Percentiles rank a stretch among this genome's conserved stretches.
Evolutionary conservation across 495 filamentous ascomycete species (phyloP).

Genomic region (Penicillium riverlandense): DNA sequence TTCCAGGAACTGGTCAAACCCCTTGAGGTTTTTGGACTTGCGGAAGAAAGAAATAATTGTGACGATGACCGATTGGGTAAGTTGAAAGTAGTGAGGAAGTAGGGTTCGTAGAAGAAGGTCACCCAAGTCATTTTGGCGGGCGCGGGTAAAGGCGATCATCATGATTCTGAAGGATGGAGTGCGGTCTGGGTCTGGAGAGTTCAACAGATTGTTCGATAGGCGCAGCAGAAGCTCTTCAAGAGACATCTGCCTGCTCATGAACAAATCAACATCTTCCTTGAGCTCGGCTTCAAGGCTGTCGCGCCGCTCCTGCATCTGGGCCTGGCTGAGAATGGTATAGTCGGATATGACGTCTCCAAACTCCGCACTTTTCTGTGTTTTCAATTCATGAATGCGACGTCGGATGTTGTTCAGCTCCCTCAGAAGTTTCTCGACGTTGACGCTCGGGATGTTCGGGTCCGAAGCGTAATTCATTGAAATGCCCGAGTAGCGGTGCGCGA

Average conservation of each 20-base stretch:
- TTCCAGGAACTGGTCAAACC: constrained; percentile 35
- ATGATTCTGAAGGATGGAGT: constrained; percentile 23
- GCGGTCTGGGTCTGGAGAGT: constrained; percentile 31
- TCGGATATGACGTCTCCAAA: constrained; percentile 25
- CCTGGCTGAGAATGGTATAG: constrained; percentile 5
- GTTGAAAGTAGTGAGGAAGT: constrained; percentile 30
- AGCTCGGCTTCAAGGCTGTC: constrained; percentile 23
- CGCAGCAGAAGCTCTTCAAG: constrained; percentile 30
- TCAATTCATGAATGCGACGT: constrained; percentile 21
- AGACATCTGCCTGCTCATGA: constrained; percentile 23
- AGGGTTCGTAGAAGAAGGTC: constrained; percentile 32
- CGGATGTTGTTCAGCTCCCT: constrained; percentile 25
- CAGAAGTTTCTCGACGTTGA: constrained; percentile 26
- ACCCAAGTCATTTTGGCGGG: constrained; percentile 35
- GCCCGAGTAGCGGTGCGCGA: constrained; percentile 35
- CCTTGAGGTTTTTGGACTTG: constrained; percentile 36
- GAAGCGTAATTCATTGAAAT: constrained; percentile 25
- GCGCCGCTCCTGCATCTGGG: constrained; percentile 8
- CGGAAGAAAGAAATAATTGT: constrained; percentile 31
- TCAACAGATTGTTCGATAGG: constrained; percentile 27
- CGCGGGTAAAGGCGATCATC: constrained; percentile 31
- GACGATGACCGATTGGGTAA: constrained; percentile 30
- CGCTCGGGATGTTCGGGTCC: constrained; percentile 18
- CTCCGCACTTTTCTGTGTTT: constrained; percentile 7
- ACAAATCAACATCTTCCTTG: constrained; percentile 22